These are phyloP conservation scores for Apiotrichum veenhuisii DNA, from an alignment of 1,284 basidiomycete genomes.

Conservation along the genomic window DNA sequence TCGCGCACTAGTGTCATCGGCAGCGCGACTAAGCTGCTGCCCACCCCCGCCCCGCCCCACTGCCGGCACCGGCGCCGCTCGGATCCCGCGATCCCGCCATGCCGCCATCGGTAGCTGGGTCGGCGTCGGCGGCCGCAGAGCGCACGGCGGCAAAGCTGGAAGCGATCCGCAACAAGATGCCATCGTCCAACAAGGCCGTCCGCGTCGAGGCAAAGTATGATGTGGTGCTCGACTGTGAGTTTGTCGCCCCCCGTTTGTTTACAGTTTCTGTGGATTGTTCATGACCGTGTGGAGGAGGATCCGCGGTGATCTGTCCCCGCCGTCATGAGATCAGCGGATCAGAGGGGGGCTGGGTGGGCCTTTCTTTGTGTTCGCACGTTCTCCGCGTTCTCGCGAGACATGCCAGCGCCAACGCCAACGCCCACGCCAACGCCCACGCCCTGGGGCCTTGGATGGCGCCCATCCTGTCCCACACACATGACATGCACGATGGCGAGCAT, in stretches of 20 bases:
- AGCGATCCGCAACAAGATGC: constrained; percentile 8
- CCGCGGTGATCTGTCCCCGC: not conserved
- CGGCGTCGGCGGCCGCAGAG: constrained; percentile 4
- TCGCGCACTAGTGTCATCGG: too few relatives aligned
- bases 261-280: not conserved
- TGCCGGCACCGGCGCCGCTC: not conserved
- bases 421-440: too few relatives aligned
- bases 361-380: not conserved
- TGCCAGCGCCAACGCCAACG: too few relatives aligned
- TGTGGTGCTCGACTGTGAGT: constrained; percentile 40
- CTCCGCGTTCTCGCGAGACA: too few relatives aligned
- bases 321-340: not conserved
- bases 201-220: constrained; percentile 34
- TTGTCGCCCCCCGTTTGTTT: not conserved
- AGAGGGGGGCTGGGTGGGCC: not conserved
- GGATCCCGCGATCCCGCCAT: constrained; percentile 1
- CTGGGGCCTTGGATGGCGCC: too few relatives aligned
- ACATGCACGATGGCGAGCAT: too few relatives aligned
- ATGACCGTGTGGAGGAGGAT: not conserved
- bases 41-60: too few relatives aligned
- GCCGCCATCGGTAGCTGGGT: constrained; percentile 1
- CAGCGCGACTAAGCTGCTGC: not conserved
- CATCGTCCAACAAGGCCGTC: constrained; percentile 12
- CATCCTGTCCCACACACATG: too few relatives aligned
- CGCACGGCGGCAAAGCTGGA: constrained; percentile 5